Percentiles rank a stretch among this genome's conserved stretches.
phyloP scores from a whole-genome alignment of 1,284 basidiomycete species.

The Cutaneotrichosporon cyanovorans region DNA sequence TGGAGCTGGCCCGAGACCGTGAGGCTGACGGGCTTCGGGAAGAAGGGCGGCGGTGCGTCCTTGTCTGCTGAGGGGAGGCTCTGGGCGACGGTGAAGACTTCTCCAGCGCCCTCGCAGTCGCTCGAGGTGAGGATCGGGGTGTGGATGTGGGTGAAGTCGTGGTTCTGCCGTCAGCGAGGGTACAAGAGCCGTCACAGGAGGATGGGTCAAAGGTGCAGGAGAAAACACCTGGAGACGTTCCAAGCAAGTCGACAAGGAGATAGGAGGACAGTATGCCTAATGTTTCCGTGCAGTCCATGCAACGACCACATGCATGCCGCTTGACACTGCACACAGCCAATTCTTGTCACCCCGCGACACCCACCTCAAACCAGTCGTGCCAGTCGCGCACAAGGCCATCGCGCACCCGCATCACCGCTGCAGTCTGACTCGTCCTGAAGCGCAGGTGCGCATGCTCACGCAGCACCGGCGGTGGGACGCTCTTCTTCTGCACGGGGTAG shows the following conservation, averaged over 20 bases:
- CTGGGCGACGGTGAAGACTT: slow-evolving; percentile 65
- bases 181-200: too few species aligned
- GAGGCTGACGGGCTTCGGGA: slow-evolving; percentile 60
- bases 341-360: too few species aligned
- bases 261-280: too few species aligned
- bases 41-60: slow-evolving; percentile 27
- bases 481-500: slow-evolving; percentile 83
- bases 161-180: slow-evolving; percentile 47
- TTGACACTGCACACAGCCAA: too few species aligned
- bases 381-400: slow-evolving; percentile 54
- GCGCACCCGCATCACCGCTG: slow-evolving; percentile 67
- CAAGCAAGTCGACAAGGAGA: too few species aligned
- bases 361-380: slow-evolving; percentile 62
- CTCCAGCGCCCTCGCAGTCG: slow-evolving; percentile 97
- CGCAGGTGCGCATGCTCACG: slow-evolving; percentile 77
- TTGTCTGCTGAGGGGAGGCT: slow-evolving; percentile 7
- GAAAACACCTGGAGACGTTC: too few species aligned
- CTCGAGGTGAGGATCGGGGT: slow-evolving; percentile 82
- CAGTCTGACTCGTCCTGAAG: slow-evolving; percentile 62
- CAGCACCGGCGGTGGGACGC: slow-evolving; percentile 63
- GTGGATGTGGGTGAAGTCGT: slow-evolving; percentile 72
- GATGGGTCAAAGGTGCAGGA: too few species aligned
- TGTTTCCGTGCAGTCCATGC: too few species aligned
- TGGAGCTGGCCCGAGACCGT: slow-evolving; percentile 95
- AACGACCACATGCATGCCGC: too few species aligned